Evolutionary conservation across 169 alveolate species (phyloP).

Genomic region (Cryptosporidium canis): DNA sequence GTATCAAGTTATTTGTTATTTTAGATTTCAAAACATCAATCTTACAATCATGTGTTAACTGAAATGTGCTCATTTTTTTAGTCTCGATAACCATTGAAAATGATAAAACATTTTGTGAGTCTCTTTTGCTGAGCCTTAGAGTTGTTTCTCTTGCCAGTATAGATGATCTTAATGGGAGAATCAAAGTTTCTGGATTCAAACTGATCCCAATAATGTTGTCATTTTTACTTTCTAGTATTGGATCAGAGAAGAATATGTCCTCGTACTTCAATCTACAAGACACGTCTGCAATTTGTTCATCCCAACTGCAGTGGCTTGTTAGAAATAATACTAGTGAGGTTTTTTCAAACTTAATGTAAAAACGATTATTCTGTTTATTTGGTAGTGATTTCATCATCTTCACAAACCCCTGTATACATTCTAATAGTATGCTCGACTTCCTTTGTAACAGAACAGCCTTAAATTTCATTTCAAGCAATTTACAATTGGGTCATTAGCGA

Average conservation of each 20-base stretch:
- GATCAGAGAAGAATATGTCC: slow-evolving; percentile 35
- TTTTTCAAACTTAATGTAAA: slow-evolving; percentile 55
- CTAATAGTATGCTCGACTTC: slow-evolving; percentile 39
- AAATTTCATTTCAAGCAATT: background rate
- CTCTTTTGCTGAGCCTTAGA: slow-evolving; percentile 57
- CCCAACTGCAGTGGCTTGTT: slow-evolving; percentile 28
- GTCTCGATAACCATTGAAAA: slow-evolving; percentile 67
- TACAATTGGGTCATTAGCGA: background rate
- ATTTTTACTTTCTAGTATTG: slow-evolving; percentile 57
- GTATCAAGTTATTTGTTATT: slow-evolving; percentile 19
- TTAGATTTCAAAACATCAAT: slow-evolving; percentile 57
- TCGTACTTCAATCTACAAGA: slow-evolving; percentile 59
- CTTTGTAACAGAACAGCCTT: slow-evolving; percentile 39
- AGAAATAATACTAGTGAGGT: slow-evolving; percentile 7
- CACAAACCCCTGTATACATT: slow-evolving; percentile 69
- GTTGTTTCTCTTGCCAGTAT: slow-evolving; percentile 63
- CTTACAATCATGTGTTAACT: slow-evolving; percentile 42
- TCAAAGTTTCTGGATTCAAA: slow-evolving; percentile 50
- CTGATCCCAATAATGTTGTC: slow-evolving; percentile 44
- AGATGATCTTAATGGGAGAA: slow-evolving; percentile 64
- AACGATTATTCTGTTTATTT: slow-evolving; percentile 28
- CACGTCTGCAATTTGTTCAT: slow-evolving; percentile 60
- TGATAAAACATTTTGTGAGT: slow-evolving; percentile 46
- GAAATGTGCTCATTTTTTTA: slow-evolving; percentile 58
- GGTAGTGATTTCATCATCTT: slow-evolving; percentile 36